Base-by-base conservation (phyloP, 1,284 basidiomycete genomes). In the Mycena citricolor region DNA sequence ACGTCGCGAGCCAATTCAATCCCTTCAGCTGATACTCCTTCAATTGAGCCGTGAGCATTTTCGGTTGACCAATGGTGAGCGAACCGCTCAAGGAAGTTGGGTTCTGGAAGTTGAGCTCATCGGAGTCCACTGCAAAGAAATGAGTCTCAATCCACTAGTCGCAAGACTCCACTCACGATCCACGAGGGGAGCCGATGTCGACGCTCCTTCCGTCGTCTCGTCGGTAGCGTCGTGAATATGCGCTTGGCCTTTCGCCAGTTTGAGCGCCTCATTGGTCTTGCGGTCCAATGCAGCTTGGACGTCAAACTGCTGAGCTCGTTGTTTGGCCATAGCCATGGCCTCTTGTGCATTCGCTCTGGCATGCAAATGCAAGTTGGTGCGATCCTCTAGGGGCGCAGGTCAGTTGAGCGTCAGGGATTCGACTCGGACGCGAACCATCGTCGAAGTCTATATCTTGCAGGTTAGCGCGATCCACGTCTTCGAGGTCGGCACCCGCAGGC, bases 21-120 rank as follows among this genome's bases (percentile, higher is more conserved):
- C 97, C 97, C 64, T 99, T 99, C 54, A 99, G 69, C 66, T 99
- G 97, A 64, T 99, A 99, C 66, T 99, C 97, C 67, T 99, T 99
- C 44, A 99, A 73, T 56, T 94, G 90, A 12, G 94, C 93, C 77
- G 93, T 94, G 51, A 99, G 76, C 88, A 99, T 97, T 68, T 85
- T 88, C 16, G 97, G 97, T 63, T 99, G 97, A 23, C 81, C 80
- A 55, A 97, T 86, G 4, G 86, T 89, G 59, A 95, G 70, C 24
- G 86, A 83, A 26, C 92, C 93, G 43, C 79, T 88, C 58, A 97
- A 73, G n/a, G 93, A 91, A 3, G 92, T 91, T 2, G 97, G 97
- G 62, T 99, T 99, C 69, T 98, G 92, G 83, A 99, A 99, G 69
- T 99, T 98, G 44, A 99, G 82, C 63, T 99, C 95, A 61, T 99